These are phyloP conservation scores for Trypanosoma congolense DNA, from an alignment of 208 protist genomes.

Conservation along the genomic window DNA sequence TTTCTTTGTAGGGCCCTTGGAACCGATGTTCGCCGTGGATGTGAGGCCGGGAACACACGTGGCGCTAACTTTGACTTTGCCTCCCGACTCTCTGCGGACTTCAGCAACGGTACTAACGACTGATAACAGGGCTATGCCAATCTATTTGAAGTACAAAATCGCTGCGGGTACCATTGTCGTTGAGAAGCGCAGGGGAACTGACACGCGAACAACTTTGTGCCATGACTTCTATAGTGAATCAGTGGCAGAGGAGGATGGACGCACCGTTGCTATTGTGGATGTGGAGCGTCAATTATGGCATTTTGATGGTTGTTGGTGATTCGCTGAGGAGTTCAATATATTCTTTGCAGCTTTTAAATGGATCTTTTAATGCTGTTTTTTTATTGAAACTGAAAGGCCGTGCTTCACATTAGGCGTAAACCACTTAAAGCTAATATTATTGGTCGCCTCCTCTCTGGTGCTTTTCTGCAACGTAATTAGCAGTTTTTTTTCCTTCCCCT, in stretches of 20 bases:
- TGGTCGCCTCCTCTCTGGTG: no score
- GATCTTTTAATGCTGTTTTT: no score
- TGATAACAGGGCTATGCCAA: not conserved
- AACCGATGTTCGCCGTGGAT: constrained; percentile 31
- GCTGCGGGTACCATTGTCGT: constrained; percentile 40
- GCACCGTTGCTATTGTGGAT: constrained; percentile 25
- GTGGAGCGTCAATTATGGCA: constrained; percentile 46
- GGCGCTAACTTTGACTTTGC: constrained; percentile 23
- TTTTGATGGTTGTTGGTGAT: constrained; percentile 2
- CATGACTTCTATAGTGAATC: constrained; percentile 15
- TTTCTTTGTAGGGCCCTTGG: constrained; percentile 51
- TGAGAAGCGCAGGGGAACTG: constrained; percentile 35
- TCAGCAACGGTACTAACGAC: not conserved
- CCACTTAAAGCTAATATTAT: no score
- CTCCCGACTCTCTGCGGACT: not conserved
- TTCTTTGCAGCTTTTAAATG: not conserved
- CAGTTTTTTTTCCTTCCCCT: no score
- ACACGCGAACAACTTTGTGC: constrained; percentile 17
- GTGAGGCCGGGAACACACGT: constrained; percentile 63
- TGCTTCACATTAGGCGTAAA: no score
- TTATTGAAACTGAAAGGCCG: no score
- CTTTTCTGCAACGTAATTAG: no score
- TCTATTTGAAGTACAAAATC: constrained; percentile 31
- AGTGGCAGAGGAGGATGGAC: not conserved
- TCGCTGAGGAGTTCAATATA: not conserved